A percentile compares a stretch with the other conserved stretches of the same genome.
Evolutionary conservation across 1,284 basidiomycete species (phyloP).

Genomic region (Wallemia mellicola): DNA sequence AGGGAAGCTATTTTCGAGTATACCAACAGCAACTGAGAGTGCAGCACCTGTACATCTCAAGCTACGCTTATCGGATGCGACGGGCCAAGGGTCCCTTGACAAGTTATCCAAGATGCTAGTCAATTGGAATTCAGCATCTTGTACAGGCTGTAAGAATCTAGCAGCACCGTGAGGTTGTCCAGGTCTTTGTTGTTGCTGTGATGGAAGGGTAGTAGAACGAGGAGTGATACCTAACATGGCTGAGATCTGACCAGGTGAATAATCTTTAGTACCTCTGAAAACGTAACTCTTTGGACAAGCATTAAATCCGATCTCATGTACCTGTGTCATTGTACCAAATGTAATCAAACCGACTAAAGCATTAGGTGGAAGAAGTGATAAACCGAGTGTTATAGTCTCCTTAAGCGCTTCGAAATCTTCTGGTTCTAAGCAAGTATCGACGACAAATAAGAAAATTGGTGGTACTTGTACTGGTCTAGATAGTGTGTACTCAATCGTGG

Average conservation of each 20-base stretch:
- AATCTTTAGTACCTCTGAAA: constrained; percentile 97
- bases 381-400: constrained; percentile 70
- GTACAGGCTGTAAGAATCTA: constrained; percentile 74
- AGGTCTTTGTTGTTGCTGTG: constrained; percentile 38
- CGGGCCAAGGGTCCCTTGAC: constrained; percentile 83
- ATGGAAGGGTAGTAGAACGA: constrained; percentile 13
- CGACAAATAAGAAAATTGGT: constrained; percentile 85
- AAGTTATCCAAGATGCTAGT: constrained; percentile 77
- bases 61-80: constrained; percentile 80
- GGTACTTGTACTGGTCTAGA: constrained; percentile 68
- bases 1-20: constrained; percentile 82
- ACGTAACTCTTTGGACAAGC: constrained; percentile 96
- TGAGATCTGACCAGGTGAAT: constrained; percentile 82
- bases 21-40: constrained; percentile 71
- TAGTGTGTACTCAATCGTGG: constrained; percentile 95
- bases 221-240: constrained; percentile 81
- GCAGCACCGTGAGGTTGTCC: constrained; percentile 63
- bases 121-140: constrained; percentile 85
- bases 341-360: constrained; percentile 88
- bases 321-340: constrained; percentile 92
- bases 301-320: constrained; percentile 88
- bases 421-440: constrained; percentile 89
- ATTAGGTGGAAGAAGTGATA: constrained; percentile 72
- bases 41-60: constrained; percentile 88
- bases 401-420: constrained; percentile 83